Base-by-base conservation (phyloP, 139 green algal species). In the Auxenochlorella pyrenoidosa region DNA sequence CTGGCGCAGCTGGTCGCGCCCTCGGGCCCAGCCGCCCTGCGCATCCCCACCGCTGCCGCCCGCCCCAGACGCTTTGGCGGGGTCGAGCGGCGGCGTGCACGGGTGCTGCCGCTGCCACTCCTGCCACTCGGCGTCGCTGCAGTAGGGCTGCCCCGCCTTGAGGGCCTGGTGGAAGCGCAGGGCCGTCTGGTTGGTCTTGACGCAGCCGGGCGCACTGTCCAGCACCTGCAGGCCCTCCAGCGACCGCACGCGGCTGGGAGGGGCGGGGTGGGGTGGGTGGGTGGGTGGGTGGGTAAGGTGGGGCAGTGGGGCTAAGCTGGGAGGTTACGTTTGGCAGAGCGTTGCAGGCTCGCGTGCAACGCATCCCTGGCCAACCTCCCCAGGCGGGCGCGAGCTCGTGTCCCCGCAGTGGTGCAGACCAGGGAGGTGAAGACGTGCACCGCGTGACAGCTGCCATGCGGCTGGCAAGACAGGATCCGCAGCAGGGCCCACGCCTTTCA, bases 161-260 rank as follows among this genome's bases (percentile, higher is more conserved):
- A 93, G 77, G 36, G 81, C 85, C 2, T 59, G 68, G 75, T 92
- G 87, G 71, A 91, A 93, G 16, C 26, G 24, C 32, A 86, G 73
- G 12, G 92, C 90, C 30, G 86, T 41, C 5, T 59, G 68, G 36
- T 72, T 88, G 0, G 83, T 87, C 83, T 92, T 91, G 38, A 90
- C 90, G 32, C 90, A 93, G 70, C 78, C 82, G 30, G 47, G 32
- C 0, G 66, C 60, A 8, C 41, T 84, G 86, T 91, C 90, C 66
- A 93, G 41, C n/a, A 96, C 90, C 90, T 96, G 86, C 63, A 95
- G 91, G 0, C 92, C 92, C 84, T 94, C 92, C 75, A 94, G 82
- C 30, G 79, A 86, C 8, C 90, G 85, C 34, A 90, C 93, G 8
- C 95, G 90, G 19, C 65, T 75, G 60, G 16, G 38, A 19, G 21